Evolutionary conservation across 352 stramenopile species (phyloP).

Genomic region (Thalassiosira pacifica): DNA sequence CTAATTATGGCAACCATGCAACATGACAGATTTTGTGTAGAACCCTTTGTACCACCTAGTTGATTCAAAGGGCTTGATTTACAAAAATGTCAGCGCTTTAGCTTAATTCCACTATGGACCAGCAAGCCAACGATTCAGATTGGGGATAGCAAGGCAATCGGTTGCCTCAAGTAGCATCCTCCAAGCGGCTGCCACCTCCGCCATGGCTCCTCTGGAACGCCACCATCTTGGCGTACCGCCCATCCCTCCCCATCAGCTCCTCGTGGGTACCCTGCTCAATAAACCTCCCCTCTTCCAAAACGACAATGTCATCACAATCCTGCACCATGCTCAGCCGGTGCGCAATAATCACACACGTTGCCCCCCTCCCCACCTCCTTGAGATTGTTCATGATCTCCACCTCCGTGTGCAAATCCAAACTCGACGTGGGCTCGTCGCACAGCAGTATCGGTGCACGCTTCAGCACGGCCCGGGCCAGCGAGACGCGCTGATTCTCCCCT

Average conservation of each 20-base stretch:
- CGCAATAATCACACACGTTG: constrained; percentile 94
- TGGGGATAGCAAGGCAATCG: too few relatives aligned
- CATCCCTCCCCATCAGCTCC: constrained; percentile 88
- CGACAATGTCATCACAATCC: constrained; percentile 94
- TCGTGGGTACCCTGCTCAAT: constrained; percentile 93
- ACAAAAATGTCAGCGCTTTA: too few relatives aligned
- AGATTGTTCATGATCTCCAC: constrained; percentile 87
- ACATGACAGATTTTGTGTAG: too few relatives aligned
- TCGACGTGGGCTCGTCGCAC: constrained; percentile 87
- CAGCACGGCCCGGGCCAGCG: constrained; percentile 93
- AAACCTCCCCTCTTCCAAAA: constrained; percentile 92
- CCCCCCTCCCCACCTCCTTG: constrained; percentile 78
- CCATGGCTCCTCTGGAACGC: constrained; percentile 57
- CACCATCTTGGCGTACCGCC: constrained; percentile 87
- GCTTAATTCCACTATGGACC: too few relatives aligned
- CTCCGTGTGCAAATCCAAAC: constrained; percentile 91
- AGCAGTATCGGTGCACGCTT: constrained; percentile 90
- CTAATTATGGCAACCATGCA: too few relatives aligned
- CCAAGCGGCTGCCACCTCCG: too few relatives aligned
- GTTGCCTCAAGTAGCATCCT: too few relatives aligned
- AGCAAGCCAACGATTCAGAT: too few relatives aligned
- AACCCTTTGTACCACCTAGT: too few relatives aligned
- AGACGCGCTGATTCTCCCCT: constrained; percentile 95
- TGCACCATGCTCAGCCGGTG: constrained; percentile 94
- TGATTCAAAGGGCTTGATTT: too few relatives aligned